Evolutionary conservation across 1,139 yeast genomes (phyloP).

Genomic region (Meyerozyma smithsonii): DNA sequence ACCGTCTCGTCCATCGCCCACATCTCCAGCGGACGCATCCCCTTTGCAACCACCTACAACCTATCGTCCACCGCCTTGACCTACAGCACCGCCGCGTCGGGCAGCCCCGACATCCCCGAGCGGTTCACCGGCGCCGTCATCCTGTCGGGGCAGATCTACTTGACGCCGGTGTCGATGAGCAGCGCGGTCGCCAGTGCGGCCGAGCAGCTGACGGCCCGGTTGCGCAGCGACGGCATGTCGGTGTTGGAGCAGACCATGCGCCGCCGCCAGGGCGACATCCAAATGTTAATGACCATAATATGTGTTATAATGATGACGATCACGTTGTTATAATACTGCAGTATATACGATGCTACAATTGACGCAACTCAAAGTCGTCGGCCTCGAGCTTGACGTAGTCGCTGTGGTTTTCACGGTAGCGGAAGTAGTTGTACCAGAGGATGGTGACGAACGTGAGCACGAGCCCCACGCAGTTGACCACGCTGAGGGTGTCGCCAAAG

Average conservation of each 20-base stretch:
- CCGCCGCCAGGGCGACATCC: not conserved
- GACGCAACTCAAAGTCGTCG: conserved; percentile 4
- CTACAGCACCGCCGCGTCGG: not conserved
- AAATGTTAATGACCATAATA: not conserved
- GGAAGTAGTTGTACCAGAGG: conserved; percentile 70
- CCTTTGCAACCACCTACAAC: not conserved
- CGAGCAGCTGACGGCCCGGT: conserved; percentile 4
- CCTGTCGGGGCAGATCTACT: conserved; percentile 28
- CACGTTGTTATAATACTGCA: not conserved
- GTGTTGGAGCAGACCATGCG: not conserved
- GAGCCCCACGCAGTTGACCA: conserved; percentile 72
- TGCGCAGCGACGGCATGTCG: not conserved
- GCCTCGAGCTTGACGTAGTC: conserved; percentile 7
- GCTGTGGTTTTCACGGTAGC: conserved; percentile 31
- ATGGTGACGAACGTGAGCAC: conserved; percentile 73
- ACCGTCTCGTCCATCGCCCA: not conserved
- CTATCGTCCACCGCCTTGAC: not conserved
- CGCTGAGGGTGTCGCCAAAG: conserved; percentile 68
- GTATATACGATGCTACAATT: not conserved
- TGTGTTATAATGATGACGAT: not conserved
- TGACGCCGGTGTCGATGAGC: conserved; percentile 10
- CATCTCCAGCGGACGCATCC: not conserved
- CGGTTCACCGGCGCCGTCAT: conserved; percentile 30
- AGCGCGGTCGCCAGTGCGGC: conserved; percentile 11
- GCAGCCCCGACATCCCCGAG: conserved; percentile 23